Evolutionary conservation across 1,284 basidiomycete genomes (phyloP).

Genomic region (Fomitopsis betulina): DNA sequence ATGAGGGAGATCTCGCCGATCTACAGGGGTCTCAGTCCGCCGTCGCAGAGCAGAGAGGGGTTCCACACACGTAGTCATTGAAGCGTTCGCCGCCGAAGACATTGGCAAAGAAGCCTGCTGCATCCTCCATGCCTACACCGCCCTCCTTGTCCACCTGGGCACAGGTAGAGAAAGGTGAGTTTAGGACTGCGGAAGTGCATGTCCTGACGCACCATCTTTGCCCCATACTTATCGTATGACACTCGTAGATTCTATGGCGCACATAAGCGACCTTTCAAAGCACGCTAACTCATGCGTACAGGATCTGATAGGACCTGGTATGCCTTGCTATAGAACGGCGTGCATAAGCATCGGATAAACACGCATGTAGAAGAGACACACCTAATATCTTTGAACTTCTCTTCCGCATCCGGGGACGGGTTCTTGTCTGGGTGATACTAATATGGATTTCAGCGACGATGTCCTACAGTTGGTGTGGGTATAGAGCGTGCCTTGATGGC

Average conservation of each 20-base stretch:
- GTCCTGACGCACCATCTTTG: constrained; percentile 59
- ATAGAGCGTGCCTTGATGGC: constrained; percentile 76
- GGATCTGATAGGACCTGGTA: constrained; percentile 87
- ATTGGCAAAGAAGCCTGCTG: constrained; percentile 87
- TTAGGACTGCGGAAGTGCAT: not conserved
- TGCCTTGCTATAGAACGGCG: constrained; percentile 62
- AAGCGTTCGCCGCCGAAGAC: constrained; percentile 91
- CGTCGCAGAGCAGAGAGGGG: not conserved
- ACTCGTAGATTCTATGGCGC: constrained; percentile 70
- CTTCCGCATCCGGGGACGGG: constrained; percentile 79
- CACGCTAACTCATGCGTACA: constrained; percentile 38
- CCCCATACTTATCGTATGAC: constrained; percentile 95
- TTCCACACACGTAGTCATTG: constrained; percentile 70
- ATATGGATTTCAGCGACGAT: not conserved
- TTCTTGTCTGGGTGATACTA: constrained; percentile 96
- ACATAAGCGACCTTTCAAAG: constrained; percentile 13
- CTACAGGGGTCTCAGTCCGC: constrained; percentile 33
- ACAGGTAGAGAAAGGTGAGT: not conserved
- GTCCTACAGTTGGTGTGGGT: not conserved
- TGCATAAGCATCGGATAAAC: not conserved
- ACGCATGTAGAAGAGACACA: constrained; percentile 21
- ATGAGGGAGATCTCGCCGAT: constrained; percentile 92
- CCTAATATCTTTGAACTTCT: constrained; percentile 94
- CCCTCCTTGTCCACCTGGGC: constrained; percentile 70
- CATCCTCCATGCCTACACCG: constrained; percentile 72